Base-by-base conservation (phyloP, 1,284 basidiomycete species). In the Omphalotus olearius region DNA sequence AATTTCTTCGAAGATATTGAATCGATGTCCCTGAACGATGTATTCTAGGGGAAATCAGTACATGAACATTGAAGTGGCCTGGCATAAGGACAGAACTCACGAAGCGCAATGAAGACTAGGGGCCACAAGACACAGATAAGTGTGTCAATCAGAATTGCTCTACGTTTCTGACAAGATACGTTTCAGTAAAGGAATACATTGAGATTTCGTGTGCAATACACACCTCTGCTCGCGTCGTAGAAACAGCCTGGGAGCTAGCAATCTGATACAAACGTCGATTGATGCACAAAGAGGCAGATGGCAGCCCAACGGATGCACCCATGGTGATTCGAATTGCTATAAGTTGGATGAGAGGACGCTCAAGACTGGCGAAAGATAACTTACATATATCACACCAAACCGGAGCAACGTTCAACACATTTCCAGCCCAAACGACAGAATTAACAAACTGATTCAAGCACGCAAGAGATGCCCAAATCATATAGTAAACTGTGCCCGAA, bases 361-460 rank as follows among this genome's bases (percentile, higher is more conserved):
- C 26, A n/a, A 16, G 38, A 7, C 33, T 35, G 16, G 48, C 11
- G 42, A n/a, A 17, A 39, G 14, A 41, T 45, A 9, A 66, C 82
- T 62, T 60, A 86, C 84, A 76, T 55, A 91, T 85, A 60, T 92
- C 89, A 60, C 89, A 91, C 82, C 83, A 91, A 1, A 83, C 69
- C 0, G 83, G 83, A 0, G 80, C 76, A 39, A 61, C 67, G 57
- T 85, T 76, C 9, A 74, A 66, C 2, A 73, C 71, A 59, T 81
- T 83, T 28, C 78, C 69, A 47, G 72, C 71, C 88, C 88, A 92
- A 13, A 88, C 62, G 30, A 86, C 63, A 14, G 78, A 74, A 65
- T 91, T 86, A 58, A 90, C 68, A 57, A 76, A 79, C 30, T 71
- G 65, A 47, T 76, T 74, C 16, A 89, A 66, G 60, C 79, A 83